Evolutionary conservation across 352 stramenopile species (phyloP), one percentile per base, ranked within the genome.

Genomic region (Phytophthora pluvialis): DNA sequence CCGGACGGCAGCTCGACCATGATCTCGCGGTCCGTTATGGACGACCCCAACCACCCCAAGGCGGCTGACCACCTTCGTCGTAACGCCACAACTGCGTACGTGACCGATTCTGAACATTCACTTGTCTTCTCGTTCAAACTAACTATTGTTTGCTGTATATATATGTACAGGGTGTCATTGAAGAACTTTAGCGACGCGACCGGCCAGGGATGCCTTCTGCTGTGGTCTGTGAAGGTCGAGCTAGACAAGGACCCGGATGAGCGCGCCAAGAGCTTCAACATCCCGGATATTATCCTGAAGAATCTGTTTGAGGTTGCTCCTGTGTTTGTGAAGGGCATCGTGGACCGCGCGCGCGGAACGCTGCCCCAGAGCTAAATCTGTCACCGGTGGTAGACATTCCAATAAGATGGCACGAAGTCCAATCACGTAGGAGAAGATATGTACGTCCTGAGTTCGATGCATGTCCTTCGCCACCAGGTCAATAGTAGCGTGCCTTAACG

Each of bases 301-400:
- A 96, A 96, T 73, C 58, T 96, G 16, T 96, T 96, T 40, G 88
- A 96, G 71, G 85, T 94, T 64, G 82, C 83, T 21, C 88, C 88
- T 0, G 83, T 94, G 21, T 94, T 87, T 47, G 87, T 96, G 40
- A 96, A 96, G 75, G 84, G 73, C 26, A 79, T 94, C 28, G 80
- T 94, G 35, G 88, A 96, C 48, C 82, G 83, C 29, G 78, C 83
- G 31, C 83, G 82, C 31, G 81, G 73, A 48, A 74, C 65, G 16
- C 67, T 86, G 10, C 74, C 78, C 39, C 75, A 85, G 59, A 73
- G 62, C 11, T 84, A 70, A 80, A 26, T 48, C 50, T 4, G 12
- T n/a, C 21, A 26, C 3, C 12, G 31, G 43, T 31, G 64, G n/a
- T 43, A 57, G 45, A 56, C 25, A 62, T 61, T 47, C 45, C 40